A percentile compares a stretch with the other conserved stretches of the same genome.
Evolutionary conservation across 2,329 filamentous ascomycete genomes (phyloP).

Genomic region (Blumeria hordei): DNA sequence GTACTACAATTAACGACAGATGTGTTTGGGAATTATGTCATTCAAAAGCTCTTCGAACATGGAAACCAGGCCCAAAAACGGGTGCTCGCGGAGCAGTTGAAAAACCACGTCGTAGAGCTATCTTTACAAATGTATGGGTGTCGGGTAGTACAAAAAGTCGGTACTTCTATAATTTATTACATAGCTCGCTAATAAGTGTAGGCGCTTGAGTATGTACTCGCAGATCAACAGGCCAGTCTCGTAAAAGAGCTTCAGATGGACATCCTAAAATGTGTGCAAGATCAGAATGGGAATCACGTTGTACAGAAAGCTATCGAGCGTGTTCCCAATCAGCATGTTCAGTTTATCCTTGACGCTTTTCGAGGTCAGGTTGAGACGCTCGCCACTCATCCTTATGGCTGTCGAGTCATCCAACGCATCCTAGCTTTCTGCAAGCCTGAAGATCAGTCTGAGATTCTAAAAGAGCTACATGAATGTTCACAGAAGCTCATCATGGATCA

Average conservation of each 20-base stretch:
- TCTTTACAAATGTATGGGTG: slow-evolving; percentile 84
- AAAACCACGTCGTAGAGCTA: slow-evolving; percentile 53
- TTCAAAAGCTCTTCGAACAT: slow-evolving; percentile 94
- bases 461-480: slow-evolving; percentile 54
- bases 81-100: slow-evolving; percentile 65
- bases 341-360: slow-evolving; percentile 67
- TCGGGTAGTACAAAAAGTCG: slow-evolving; percentile 79
- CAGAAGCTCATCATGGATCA: slow-evolving; percentile 56
- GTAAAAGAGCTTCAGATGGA: slow-evolving; percentile 61
- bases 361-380: slow-evolving; percentile 49
- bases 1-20: slow-evolving; percentile 80
- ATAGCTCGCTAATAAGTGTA: slow-evolving; percentile 16
- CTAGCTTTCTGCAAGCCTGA: slow-evolving; percentile 56
- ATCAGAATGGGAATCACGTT: slow-evolving; percentile 89
- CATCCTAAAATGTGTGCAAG: slow-evolving; percentile 54
- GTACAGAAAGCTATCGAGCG: slow-evolving; percentile 80
- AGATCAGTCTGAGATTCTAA: slow-evolving; percentile 48
- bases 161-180: slow-evolving; percentile 4
- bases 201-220: slow-evolving; percentile 73
- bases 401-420: slow-evolving; percentile 79
- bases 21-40: slow-evolving; percentile 94
- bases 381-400: slow-evolving; percentile 63
- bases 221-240: slow-evolving; percentile 71
- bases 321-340: slow-evolving; percentile 53
- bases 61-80: slow-evolving; percentile 87